Conservation (phyloP, 306 rosid genomes). For the Canavalia ensiformis region DNA sequence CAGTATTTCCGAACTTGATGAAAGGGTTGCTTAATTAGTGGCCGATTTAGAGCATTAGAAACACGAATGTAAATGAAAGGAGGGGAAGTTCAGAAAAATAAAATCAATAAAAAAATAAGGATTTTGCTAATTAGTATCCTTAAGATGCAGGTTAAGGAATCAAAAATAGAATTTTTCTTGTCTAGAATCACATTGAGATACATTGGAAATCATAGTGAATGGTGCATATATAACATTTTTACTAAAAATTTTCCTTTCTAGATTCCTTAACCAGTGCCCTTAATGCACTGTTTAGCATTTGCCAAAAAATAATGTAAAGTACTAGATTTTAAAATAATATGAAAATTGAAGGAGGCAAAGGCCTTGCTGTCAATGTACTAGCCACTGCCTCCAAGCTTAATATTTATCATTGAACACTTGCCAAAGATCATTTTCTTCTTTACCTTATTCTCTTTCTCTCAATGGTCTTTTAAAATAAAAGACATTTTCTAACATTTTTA, state of each 20-base stretch:
- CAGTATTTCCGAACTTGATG: conserved; percentile 14
- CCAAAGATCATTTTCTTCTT: conserved; percentile 8
- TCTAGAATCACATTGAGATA: too few species aligned
- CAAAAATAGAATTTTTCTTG: too few species aligned
- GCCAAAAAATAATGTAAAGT: neutral
- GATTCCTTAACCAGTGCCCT: too few species aligned
- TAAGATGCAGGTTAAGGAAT: too few species aligned
- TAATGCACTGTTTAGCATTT: neutral
- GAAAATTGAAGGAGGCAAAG: neutral
- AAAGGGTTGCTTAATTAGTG: neutral
- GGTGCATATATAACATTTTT: too few species aligned
- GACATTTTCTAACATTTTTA: neutral
- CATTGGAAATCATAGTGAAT: too few species aligned
- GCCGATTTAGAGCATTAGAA: neutral
- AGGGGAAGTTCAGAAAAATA: neutral
- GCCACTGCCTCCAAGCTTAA: neutral
- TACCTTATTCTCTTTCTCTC: neutral
- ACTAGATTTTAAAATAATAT: neutral
- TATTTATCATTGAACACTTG: neutral
- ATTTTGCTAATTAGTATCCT: too few species aligned
- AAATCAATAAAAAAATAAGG: neutral
- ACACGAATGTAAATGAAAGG: neutral
- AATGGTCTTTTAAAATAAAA: neutral
- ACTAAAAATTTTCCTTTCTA: too few species aligned
- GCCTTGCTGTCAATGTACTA: neutral